Evolutionary conservation across 1,139 yeast species (phyloP), one percentile per base, ranked within the genome.

Genomic region (Magnusiomyces fungicola): DNA sequence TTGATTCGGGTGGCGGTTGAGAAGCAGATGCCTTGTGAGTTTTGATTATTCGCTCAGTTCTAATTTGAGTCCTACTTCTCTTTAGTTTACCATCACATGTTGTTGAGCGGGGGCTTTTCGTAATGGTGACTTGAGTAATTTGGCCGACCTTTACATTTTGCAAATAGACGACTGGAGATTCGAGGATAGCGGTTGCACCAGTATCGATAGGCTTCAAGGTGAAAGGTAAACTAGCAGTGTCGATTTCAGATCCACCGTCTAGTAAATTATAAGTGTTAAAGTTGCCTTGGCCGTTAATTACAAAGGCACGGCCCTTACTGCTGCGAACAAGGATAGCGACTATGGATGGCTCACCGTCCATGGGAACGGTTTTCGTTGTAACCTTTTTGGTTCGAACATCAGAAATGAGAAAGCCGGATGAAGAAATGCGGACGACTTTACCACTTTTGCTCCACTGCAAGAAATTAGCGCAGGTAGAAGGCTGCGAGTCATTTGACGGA

Each of bases 381-480:
- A 51, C 54, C 14, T 45, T 36, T 41, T 49, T 49, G 6, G 54
- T 49, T 32, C 52, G 40, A 12, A 51, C 54, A 23, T 51, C 54
- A 16, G 54, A 46, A 10, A 49, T 41, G 4, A 51, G 39, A 2
- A 51, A 34, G 3, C 49, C 50, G 18, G 30, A n/a, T 16, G 43
- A 39, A 3, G 54, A 49, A n/a, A 49, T 43, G 4, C 50, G 38
- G 4, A 48, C 32, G 19, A 51, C 44, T 38, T 51, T 51, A 6
- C 54, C 54, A 23, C 50, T 39, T 38, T 49, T 51, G 47, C 54
- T 51, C 54, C 54, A 51, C 24, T 47, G 48, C 5, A 51, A 37
- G 29, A 51, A 51, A 23, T 38, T 43, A 3, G 46, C 16, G 23
- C 38, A 45, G n/a, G 29, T 18, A 2, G 51, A 39, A 9, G 53